Percentiles rank a stretch among this genome's conserved stretches.
These are phyloP conservation scores for Leishmania arabica DNA, from an alignment of 208 protist genomes.

Conservation along the genomic window DNA sequence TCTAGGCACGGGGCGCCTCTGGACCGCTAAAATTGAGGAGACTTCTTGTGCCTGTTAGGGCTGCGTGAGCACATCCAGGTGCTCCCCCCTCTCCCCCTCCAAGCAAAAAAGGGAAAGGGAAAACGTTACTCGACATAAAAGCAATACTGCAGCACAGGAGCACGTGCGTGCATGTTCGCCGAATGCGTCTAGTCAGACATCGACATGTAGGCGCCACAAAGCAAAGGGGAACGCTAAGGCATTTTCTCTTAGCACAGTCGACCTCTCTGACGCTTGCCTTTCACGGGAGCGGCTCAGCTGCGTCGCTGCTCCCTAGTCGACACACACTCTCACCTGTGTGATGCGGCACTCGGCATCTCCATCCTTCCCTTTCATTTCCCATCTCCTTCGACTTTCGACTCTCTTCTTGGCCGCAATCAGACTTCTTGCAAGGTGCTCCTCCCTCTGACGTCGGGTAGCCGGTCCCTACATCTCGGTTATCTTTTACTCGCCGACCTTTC, in stretches of 20 bases:
- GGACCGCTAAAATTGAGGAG: neutral
- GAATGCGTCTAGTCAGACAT: neutral
- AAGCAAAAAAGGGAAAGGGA: neutral
- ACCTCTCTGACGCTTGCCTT: neutral
- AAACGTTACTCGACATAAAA: neutral
- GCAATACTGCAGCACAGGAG: neutral
- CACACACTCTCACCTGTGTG: neutral
- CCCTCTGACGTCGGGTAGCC: neutral
- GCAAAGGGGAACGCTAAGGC: neutral
- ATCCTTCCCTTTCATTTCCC: neutral
- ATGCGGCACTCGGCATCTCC: neutral
- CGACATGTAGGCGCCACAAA: neutral
- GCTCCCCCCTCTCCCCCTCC: too few relatives aligned
- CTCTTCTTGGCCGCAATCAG: neutral
- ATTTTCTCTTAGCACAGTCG: neutral
- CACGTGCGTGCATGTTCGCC: neutral
- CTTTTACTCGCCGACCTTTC: neutral
- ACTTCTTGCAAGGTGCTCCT: neutral
- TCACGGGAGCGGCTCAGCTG: neutral
- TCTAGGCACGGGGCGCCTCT: neutral
- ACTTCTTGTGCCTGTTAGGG: neutral
- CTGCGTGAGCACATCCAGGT: neutral
- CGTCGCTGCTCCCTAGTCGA: neutral
- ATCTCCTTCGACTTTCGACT: neutral
- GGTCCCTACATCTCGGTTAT: neutral